Evolutionary conservation across 2,329 filamentous ascomycete genomes (phyloP), one percentile per base, ranked within the genome.

Genomic region (Phoma sp.): DNA sequence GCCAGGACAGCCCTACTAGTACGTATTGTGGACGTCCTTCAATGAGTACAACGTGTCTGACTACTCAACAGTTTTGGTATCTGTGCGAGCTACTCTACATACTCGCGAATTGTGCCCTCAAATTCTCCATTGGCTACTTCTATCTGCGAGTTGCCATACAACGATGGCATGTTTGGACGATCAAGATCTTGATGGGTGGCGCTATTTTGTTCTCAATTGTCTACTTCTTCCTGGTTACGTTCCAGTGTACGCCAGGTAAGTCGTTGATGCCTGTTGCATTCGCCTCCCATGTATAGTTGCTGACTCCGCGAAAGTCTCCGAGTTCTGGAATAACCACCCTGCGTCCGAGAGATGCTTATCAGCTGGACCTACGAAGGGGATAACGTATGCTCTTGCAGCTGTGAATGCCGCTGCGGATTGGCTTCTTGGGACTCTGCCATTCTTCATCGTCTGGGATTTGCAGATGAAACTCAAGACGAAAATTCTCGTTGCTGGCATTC

Each of bases 51-150:
- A 7, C 14, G 2, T 12, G 18, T 32, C 39, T 54, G 14, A 54
- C 33, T 11, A 6, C 10, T 11, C 3, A 20, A 20, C 17, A 77
- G 76, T 77, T 72, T 60, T 85, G 81, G 81, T 85, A 80, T 72
- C 76, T 84, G n/a, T 82, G 81, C 59, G 82, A 84, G 61, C 70
- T 81, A n/a, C 78, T 79, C 57, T 85, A 85, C 64, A 77, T 80
- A 7, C 66, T 81, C 48, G 74, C 77, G 5, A 81, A 76, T 18
- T 74, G 77, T 32, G 64, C 80, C 11, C 75, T 82, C 38, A 83
- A 83, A 53, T 74, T 83, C 30, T 79, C 82, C 1, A 80, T 85
- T 45, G 80, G 69, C 5, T 71, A 83, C n/a, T 83, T 84, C 54
- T 77, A 84, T 36, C 77, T 84, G 12, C 79, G 82, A 42, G 75